Base-by-base conservation (phyloP, 2,329 filamentous ascomycete genomes). In the Aspergillus tanneri region DNA sequence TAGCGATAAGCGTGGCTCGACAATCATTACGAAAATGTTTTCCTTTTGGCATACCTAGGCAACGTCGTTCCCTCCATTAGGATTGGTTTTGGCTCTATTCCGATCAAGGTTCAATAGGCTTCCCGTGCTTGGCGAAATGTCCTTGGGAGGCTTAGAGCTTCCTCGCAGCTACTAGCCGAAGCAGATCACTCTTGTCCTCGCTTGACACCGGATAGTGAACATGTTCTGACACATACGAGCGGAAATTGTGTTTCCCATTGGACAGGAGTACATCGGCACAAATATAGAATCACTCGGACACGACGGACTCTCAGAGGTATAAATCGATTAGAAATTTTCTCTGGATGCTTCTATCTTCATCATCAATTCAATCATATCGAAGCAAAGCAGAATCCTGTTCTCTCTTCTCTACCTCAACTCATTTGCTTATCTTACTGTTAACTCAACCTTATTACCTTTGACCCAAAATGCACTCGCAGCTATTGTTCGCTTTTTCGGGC, bases 401-500 rank as follows among this genome's bases (percentile, higher is more conserved):
- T n/a, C n/a, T n/a, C n/a, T n/a, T n/a, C n/a, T n/a, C n/a, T n/a
- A n/a, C n/a, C n/a, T n/a, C n/a, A n/a, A n/a, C n/a, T n/a, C n/a
- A n/a, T n/a, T n/a, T n/a, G n/a, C n/a, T n/a, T n/a, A n/a, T n/a
- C n/a, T n/a, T n/a, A n/a, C 24, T 18, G 9, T 9, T 18, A 34
- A 12, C 18, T 18, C 41, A 23, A 43, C 21, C 21, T n/a, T 7
- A 32, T 21, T 10, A 11, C 24, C 5, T 11, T 18, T 3, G 18
- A 40, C 18, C 36, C 14, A 14, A 21, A 11, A 40, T 40, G 11
- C 11, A 11, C 11, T 24, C 22, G 21, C 11, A 11, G 18, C 12
- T 16, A 32, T 19, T 64, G 8, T 49, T 65, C 36, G 45, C 58
- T 40, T 42, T 66, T 23, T 47, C 50, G 23, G 54, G 59, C 40